phyloP scores from a whole-genome alignment of 2,329 filamentous ascomycete genomes.

The Clonostachys solani region DNA sequence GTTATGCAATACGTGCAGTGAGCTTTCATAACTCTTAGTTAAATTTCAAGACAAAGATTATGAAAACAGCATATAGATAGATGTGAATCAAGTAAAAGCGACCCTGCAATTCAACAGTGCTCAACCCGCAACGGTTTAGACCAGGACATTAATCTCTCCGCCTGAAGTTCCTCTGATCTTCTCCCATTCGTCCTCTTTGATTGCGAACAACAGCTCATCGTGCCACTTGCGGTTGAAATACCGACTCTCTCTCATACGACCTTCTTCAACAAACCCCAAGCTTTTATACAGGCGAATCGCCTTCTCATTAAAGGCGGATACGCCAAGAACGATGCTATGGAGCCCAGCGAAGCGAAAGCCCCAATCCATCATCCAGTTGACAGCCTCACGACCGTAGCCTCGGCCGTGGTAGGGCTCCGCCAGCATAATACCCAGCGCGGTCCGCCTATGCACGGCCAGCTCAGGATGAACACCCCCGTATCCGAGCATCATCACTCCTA shows the following conservation, averaged over 20 bases:
- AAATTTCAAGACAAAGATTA: too few species aligned
- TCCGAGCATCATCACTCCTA: slow-evolving; percentile 11
- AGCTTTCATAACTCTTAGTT: too few species aligned
- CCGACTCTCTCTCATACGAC: slow-evolving; percentile 20
- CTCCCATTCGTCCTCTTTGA: slow-evolving; percentile 30
- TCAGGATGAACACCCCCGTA: slow-evolving; percentile 6
- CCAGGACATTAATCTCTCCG: too few species aligned
- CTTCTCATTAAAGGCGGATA: slow-evolving; percentile 34
- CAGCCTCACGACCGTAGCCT: slow-evolving; percentile 40
- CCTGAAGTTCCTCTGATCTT: slow-evolving; percentile 3
- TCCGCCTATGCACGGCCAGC: slow-evolving; percentile 9
- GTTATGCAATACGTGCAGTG: too few species aligned
- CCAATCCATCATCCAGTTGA: slow-evolving; percentile 41
- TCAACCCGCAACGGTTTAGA: too few species aligned
- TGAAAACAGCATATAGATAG: too few species aligned
- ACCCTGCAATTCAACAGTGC: too few species aligned
- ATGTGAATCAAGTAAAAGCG: too few species aligned
- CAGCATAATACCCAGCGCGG: slow-evolving; percentile 27
- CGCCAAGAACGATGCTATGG: slow-evolving; percentile 34
- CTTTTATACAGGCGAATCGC: slow-evolving; percentile 35
- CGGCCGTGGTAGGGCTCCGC: slow-evolving; percentile 23
- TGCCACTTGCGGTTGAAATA: slow-evolving; percentile 33
- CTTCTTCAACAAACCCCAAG: slow-evolving; percentile 38
- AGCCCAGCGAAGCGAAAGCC: slow-evolving; percentile 35
- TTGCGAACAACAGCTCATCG: slow-evolving; percentile 24